Percentiles rank a stretch among this genome's conserved stretches.
Evolutionary conservation across 495 filamentous ascomycete genomes (phyloP).

Genomic region (Letharia columbiana): DNA sequence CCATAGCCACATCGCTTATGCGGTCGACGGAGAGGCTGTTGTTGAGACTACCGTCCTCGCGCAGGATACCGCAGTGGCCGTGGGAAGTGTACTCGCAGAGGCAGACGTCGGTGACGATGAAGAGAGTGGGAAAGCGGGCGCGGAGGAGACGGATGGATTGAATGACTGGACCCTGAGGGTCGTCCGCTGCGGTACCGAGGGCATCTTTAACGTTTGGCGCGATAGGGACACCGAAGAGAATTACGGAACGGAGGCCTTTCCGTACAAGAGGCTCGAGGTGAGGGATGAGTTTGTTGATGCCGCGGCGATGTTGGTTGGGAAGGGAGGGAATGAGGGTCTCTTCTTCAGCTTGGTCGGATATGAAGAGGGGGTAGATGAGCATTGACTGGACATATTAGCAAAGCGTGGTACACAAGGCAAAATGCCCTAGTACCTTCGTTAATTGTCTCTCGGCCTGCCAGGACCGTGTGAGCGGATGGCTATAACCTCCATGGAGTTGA

Average conservation of each 20-base stretch:
- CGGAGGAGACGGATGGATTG: conserved; percentile 72
- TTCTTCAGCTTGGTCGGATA: conserved; percentile 89
- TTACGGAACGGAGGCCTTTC: conserved; percentile 84
- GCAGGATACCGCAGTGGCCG: conserved; percentile 91
- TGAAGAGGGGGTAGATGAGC: conserved; percentile 95
- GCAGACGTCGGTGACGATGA: conserved; percentile 86
- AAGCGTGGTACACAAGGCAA: neutral
- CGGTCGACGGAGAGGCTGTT: conserved; percentile 86
- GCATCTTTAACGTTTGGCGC: conserved; percentile 75
- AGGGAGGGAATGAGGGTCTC: conserved; percentile 83
- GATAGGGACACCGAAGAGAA: conserved; percentile 90
- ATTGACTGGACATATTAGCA: conserved; percentile 57
- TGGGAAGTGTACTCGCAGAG: conserved; percentile 99
- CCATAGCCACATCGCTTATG: conserved; percentile 84
- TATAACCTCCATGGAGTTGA: conserved; percentile 91
- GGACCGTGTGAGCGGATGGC: conserved; percentile 77
- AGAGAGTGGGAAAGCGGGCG: conserved; percentile 74
- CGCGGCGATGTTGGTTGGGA: conserved; percentile 77
- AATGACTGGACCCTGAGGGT: conserved; percentile 87
- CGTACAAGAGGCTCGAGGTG: conserved; percentile 78
- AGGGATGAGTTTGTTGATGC: conserved; percentile 74
- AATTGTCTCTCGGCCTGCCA: conserved; percentile 97
- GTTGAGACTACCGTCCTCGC: conserved; percentile 86
- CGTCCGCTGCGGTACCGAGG: conserved; percentile 86
- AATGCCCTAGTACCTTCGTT: conserved; percentile 62